Percentiles rank a stretch among this genome's conserved stretches.
Evolutionary conservation across 768 basidiomycete genomes (phyloP).

Genomic region (Collybia mongolica): DNA sequence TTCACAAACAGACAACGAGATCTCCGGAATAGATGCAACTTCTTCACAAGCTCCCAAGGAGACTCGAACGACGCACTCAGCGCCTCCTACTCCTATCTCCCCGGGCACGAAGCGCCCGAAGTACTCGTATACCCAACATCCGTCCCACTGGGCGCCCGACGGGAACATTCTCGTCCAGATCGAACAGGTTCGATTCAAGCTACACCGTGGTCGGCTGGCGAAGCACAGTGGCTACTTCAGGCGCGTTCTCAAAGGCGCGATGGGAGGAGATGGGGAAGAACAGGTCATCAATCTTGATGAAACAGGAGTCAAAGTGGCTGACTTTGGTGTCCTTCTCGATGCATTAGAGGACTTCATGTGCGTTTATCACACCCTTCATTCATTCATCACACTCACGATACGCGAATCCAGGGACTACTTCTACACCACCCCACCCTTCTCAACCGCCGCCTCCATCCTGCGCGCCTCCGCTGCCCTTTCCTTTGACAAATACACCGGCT

Average conservation of each 20-base stretch:
- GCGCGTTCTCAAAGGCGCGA: slow-evolving; percentile 8
- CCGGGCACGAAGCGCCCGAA: too few relatives aligned
- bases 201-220: slow-evolving; percentile 33
- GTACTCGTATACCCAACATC: slow-evolving; percentile 1
- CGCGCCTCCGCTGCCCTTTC: slow-evolving; percentile 30
- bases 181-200: slow-evolving; percentile 28
- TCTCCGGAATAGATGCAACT: too few relatives aligned
- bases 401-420: slow-evolving; percentile 14
- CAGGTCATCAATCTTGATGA: slow-evolving; percentile 13
- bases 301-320: slow-evolving; percentile 19
- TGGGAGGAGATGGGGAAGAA: slow-evolving; percentile 13
- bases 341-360: slow-evolving; percentile 33
- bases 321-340: slow-evolving; percentile 30
- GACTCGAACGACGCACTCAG: too few relatives aligned
- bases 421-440: slow-evolving; percentile 22
- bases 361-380: slow-evolving; percentile 4
- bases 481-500: slow-evolving; percentile 24
- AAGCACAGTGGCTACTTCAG: slow-evolving; percentile 32
- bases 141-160: slow-evolving; percentile 30
- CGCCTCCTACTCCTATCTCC: too few relatives aligned
- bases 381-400: neutral
- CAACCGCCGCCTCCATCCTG: slow-evolving; percentile 26
- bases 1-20: too few relatives aligned
- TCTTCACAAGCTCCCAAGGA: too few relatives aligned
- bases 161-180: slow-evolving; percentile 33